Evolutionary conservation across 306 rosid species (phyloP), one percentile per base, ranked within the genome.

Genomic region (Arachis stenosperma): DNA sequence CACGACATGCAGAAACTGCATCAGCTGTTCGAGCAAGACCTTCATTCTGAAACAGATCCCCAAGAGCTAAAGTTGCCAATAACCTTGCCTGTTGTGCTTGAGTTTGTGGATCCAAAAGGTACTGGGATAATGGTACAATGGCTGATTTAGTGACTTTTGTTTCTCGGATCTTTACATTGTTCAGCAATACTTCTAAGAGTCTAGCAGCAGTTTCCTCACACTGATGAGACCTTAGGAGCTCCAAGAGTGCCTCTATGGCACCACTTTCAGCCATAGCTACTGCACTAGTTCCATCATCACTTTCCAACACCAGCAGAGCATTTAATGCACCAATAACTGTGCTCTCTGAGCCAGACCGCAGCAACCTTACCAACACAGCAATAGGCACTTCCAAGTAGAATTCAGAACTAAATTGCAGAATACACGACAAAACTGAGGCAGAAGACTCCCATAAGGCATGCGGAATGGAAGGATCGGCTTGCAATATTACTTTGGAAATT

Each of bases 211-310:
- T 88, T 81, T 95, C 99, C 78, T 95, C 99, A 60, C 93, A 88
- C 80, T 92, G 99, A 82, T 95, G 99, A 75, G 87, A 78, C 84
- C 99, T 84, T 39, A 95, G 89, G 83, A 91, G 96, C 77, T 95
- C 99, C 82, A 95, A 87, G 69, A 95, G 91, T 75, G 98, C 98
- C 86, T 95, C 99, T 84, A 95, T 86, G 72, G 99, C 99, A 78
- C 99, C 99, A 78, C 99, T 91, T 84, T 95, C 99, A n/a, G 99
- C 93, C 99, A 95, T 95, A 82, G 98, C 96, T 81, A 88, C 99
- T 14, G 98, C 98, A 42, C 97, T 87, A 40, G 89, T 89, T 67
- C 96, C 89, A 76, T 95, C 99, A 76, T 95, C 99, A 79, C 90
- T 95, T 78, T 95, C 98, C 83, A 95, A 80, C 75, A 95, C 99